Evolutionary conservation across 805 yeast species (phyloP).

Genomic region (Schwanniomyces sp.): DNA sequence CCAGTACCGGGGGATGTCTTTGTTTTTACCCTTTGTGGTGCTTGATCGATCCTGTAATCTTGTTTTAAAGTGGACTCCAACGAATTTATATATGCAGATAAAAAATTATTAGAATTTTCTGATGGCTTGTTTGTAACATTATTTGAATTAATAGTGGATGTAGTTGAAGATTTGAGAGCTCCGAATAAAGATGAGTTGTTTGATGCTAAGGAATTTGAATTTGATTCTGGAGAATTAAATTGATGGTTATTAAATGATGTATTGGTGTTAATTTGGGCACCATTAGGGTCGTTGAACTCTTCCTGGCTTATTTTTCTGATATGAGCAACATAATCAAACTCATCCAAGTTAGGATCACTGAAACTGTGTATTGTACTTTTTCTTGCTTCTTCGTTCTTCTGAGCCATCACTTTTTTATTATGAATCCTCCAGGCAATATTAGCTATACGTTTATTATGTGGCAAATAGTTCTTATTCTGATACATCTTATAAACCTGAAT

Average conservation of each 20-base stretch:
- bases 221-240: constrained; percentile 11
- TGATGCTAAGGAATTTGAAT: constrained; percentile 12
- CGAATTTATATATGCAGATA: constrained; percentile 38
- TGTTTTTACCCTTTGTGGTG: constrained; percentile 8
- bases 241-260: constrained; percentile 2
- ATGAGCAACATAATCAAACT: constrained; percentile 47
- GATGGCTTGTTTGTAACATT: background rate
- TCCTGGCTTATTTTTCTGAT: constrained; percentile 42
- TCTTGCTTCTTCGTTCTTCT: background rate
- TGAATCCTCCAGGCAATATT: constrained; percentile 49
- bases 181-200: constrained; percentile 11
- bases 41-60: constrained; percentile 16
- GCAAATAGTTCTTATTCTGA: constrained; percentile 39
- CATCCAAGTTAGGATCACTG: constrained; percentile 32
- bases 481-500: constrained; percentile 41
- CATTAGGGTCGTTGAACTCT: constrained; percentile 15
- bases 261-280: background rate
- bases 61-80: constrained; percentile 35
- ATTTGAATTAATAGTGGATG: constrained; percentile 2
- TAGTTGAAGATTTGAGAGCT: constrained; percentile 4
- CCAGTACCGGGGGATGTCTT: background rate
- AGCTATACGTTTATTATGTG: constrained; percentile 41
- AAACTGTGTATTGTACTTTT: background rate
- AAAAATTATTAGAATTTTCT: constrained; percentile 19
- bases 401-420: constrained; percentile 27